Percentiles rank a stretch among this genome's conserved stretches.
Evolutionary conservation across 163 green algal species (phyloP).

Genomic region (Scenedesmus sp.): DNA sequence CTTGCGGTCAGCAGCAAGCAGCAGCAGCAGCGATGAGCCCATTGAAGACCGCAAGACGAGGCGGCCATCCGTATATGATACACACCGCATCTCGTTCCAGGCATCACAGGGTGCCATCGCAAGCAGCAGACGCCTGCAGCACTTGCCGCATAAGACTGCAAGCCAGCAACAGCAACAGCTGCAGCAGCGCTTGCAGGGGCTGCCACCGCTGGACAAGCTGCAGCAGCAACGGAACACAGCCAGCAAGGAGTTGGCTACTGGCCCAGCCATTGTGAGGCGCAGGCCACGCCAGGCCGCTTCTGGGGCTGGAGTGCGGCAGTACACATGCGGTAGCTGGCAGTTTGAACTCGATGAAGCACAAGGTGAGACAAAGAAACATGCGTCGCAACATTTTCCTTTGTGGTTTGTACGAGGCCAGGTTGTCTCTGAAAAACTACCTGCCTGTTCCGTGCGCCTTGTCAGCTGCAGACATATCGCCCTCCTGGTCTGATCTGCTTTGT

Average conservation of each 20-base stretch:
- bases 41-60: neutral
- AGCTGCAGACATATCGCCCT: no score
- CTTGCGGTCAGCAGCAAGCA: neutral
- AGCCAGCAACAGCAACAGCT: neutral
- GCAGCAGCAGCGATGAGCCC: slow-evolving; percentile 30
- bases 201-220: neutral
- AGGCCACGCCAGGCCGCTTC: neutral
- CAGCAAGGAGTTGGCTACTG: neutral
- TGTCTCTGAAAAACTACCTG: no score
- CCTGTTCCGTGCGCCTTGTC: no score
- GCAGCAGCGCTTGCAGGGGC: neutral
- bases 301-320: slow-evolving; percentile 5
- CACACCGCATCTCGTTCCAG: neutral
- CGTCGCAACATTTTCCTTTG: neutral
- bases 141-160: neutral
- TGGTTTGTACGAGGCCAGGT: neutral
- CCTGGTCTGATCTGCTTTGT: no score
- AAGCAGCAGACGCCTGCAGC: neutral
- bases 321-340: slow-evolving; percentile 41
- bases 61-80: neutral
- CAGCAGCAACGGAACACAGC: neutral
- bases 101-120: neutral
- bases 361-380: neutral
- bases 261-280: neutral
- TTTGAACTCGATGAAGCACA: slow-evolving; percentile 35